phyloP scores from a whole-genome alignment of 495 filamentous ascomycete species.

The Entonaema liquescens region DNA sequence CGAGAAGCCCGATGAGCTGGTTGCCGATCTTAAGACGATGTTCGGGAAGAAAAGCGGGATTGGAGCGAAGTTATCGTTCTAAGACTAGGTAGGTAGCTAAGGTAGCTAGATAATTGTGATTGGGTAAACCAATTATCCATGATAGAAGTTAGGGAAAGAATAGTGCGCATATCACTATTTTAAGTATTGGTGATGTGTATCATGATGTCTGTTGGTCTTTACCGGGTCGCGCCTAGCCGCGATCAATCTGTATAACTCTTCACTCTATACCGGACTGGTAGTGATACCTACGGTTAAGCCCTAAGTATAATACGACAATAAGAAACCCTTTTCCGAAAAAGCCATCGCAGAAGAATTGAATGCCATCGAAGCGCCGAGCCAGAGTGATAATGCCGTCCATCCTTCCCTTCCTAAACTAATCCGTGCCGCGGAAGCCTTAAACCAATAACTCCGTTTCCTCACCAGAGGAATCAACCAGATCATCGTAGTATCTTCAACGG shows the following conservation, averaged over 20 bases:
- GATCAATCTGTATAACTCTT: background rate
- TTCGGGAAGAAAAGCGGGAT: background rate
- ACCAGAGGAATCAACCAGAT: background rate
- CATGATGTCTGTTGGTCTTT: background rate
- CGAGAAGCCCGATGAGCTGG: background rate
- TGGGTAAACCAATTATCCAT: too few relatives aligned
- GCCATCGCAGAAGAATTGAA: background rate
- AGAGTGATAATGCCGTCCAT: slow-evolving; percentile 1
- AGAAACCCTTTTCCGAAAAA: background rate
- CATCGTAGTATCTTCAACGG: background rate
- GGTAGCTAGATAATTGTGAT: background rate
- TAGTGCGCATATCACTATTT: too few relatives aligned
- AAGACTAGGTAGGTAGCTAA: background rate
- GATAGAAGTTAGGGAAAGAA: background rate
- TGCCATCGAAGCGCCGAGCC: slow-evolving; percentile 17
- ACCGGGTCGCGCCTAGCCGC: background rate
- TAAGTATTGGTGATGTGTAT: background rate
- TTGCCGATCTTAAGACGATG: background rate
- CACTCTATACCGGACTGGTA: background rate
- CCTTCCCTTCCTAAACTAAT: slow-evolving; percentile 3
- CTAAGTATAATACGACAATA: background rate
- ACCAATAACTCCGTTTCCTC: slow-evolving; percentile 13
- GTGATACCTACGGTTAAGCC: background rate
- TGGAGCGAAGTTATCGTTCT: background rate
- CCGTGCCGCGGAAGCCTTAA: background rate